Evolutionary conservation across 106 monocot genomes (phyloP).

Genomic region (Platanthera zijinensis): DNA sequence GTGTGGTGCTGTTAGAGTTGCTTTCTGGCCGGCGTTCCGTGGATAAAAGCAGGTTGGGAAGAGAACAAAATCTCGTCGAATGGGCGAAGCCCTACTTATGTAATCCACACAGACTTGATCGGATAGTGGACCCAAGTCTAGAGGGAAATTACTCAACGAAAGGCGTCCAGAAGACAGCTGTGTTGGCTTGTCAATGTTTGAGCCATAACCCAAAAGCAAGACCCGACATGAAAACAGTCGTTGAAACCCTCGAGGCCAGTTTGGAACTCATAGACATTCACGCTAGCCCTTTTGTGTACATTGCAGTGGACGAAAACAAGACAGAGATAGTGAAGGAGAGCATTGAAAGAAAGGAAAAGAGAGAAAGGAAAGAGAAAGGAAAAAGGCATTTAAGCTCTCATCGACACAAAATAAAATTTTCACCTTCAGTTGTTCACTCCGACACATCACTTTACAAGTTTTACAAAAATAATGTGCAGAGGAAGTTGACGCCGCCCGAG

Average conservation of each 20-base stretch:
- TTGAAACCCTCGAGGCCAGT: slow-evolving; percentile 41
- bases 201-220: slow-evolving; percentile 44
- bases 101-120: slow-evolving; percentile 25
- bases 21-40: slow-evolving; percentile 41
- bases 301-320: slow-evolving; percentile 7
- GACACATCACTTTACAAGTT: neutral
- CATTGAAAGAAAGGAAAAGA: neutral
- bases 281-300: slow-evolving; percentile 32
- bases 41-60: slow-evolving; percentile 33
- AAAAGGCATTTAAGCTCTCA: neutral
- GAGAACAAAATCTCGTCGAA: slow-evolving; percentile 61
- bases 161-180: slow-evolving; percentile 40
- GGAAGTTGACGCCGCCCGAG: neutral
- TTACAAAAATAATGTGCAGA: neutral
- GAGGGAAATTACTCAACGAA: slow-evolving; percentile 51
- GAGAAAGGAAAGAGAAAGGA: neutral
- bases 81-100: slow-evolving; percentile 51
- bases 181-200: slow-evolving; percentile 47
- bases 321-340: neutral
- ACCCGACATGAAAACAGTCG: slow-evolving; percentile 46
- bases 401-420: slow-evolving; percentile 3
- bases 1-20: slow-evolving; percentile 67
- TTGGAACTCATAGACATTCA: slow-evolving; percentile 28
- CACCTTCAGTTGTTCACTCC: neutral
- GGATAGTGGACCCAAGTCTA: slow-evolving; percentile 50